Conservation (phyloP, 768 basidiomycete genomes). For the Amanita molliuscula region DNA sequence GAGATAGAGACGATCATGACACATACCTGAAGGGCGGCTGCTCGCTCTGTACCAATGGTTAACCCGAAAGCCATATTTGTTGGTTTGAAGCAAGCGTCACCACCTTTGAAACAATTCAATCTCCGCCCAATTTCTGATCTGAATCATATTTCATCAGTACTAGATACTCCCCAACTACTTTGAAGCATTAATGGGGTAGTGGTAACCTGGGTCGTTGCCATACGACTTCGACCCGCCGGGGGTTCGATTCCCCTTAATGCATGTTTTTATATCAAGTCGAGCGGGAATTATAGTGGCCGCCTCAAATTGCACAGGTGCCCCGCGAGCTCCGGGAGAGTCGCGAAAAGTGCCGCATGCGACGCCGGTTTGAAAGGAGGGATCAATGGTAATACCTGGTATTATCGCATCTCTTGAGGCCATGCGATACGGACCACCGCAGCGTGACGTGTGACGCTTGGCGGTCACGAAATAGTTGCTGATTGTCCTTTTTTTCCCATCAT, state of each 20-base stretch:
- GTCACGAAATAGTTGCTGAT: neutral
- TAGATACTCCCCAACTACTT: neutral
- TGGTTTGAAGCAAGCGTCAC: slow-evolving; percentile 14
- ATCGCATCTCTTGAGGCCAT: too few relatives aligned
- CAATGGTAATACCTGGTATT: too few relatives aligned
- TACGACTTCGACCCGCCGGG: slow-evolving; percentile 62
- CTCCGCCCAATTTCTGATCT: neutral
- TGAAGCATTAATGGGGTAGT: slow-evolving; percentile 21
- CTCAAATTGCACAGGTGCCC: too few relatives aligned
- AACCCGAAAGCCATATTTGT: slow-evolving; percentile 61
- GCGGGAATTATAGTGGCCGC: too few relatives aligned
- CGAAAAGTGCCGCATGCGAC: too few relatives aligned
- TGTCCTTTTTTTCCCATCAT: neutral
- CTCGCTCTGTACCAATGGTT: slow-evolving; percentile 72
- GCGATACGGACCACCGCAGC: neutral
- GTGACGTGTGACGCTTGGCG: neutral
- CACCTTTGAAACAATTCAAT: neutral
- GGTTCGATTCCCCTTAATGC: slow-evolving; percentile 86
- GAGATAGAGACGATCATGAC: neutral
- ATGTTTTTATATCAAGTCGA: slow-evolving; percentile 12
- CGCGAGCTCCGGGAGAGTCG: too few relatives aligned
- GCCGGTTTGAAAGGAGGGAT: too few relatives aligned
- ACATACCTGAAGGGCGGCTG: slow-evolving; percentile 56
- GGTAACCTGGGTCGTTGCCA: slow-evolving; percentile 13
- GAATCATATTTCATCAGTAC: neutral